A percentile compares a stretch with the other conserved stretches of the same genome.
phyloP scores from a whole-genome alignment of 805 yeast genomes.

The Helenozyma rhizophorensis region DNA sequence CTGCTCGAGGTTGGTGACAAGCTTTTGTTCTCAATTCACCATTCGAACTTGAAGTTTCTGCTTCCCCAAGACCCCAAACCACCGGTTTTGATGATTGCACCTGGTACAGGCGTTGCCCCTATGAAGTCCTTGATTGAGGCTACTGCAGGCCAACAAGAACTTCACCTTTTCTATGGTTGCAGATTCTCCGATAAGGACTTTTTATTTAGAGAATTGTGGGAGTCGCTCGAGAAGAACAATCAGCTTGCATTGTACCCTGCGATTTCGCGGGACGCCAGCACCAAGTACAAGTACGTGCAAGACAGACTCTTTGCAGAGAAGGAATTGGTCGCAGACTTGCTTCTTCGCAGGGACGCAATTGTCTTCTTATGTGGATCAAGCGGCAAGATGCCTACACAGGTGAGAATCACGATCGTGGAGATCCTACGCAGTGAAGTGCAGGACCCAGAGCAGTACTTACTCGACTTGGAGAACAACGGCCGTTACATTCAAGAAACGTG shows the following conservation, averaged over 20 bases:
- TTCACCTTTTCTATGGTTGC: conserved; percentile 72
- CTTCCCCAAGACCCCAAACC: conserved; percentile 13
- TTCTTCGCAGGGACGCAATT: conserved; percentile 53
- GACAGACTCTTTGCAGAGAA: conserved; percentile 56
- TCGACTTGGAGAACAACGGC: conserved; percentile 56
- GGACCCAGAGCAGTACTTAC: conserved; percentile 46
- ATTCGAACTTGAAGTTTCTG: conserved; percentile 38
- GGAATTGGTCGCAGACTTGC: conserved; percentile 44
- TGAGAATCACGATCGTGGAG: conserved; percentile 71
- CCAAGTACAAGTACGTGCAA: conserved; percentile 62
- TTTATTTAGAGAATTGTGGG: conserved; percentile 57
- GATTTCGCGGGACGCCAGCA: conserved; percentile 46
- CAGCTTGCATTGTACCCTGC: conserved; percentile 38
- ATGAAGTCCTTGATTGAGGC: conserved; percentile 64
- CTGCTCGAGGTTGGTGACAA: conserved; percentile 43
- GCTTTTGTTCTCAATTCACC: conserved; percentile 49
- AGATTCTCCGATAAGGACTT: conserved; percentile 63
- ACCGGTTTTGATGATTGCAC: conserved; percentile 70
- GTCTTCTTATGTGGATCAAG: conserved; percentile 89
- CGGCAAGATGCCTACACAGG: conserved; percentile 90
- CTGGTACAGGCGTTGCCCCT: conserved; percentile 98
- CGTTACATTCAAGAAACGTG: conserved; percentile 87
- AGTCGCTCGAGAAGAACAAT: conserved; percentile 24
- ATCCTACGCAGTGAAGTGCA: conserved; percentile 47
- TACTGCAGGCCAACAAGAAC: conserved; percentile 21